These are phyloP conservation scores for Globisporangium sylvaticum DNA, from an alignment of 352 stramenopile genomes.

Conservation along the genomic window DNA sequence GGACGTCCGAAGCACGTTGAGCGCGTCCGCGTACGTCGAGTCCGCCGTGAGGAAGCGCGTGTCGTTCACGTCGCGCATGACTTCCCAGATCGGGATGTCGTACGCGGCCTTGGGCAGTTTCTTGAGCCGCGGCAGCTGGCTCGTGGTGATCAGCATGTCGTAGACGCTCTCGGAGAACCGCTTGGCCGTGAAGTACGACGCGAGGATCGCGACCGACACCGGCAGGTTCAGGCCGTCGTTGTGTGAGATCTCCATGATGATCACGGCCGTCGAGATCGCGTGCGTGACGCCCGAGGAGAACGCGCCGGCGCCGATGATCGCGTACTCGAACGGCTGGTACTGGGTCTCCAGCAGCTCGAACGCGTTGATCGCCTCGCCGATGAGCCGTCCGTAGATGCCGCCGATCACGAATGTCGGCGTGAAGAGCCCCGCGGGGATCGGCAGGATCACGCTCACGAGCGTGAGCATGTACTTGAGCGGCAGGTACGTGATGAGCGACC, in stretches of 20 bases:
- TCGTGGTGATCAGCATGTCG: conserved; percentile 86
- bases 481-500: conserved; percentile 72
- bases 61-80: conserved; percentile 74
- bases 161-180: conserved; percentile 91
- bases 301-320: conserved; percentile 89
- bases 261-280: conserved; percentile 90
- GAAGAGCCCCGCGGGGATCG: conserved; percentile 74
- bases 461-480: conserved; percentile 79
- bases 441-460: conserved; percentile 69
- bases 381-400: conserved; percentile 76
- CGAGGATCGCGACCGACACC: conserved; percentile 84
- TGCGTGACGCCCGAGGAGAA: conserved; percentile 92
- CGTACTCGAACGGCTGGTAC: conserved; percentile 90
- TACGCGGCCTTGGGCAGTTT: conserved; percentile 84
- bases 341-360: conserved; percentile 54
- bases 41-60: conserved; percentile 66
- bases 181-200: conserved; percentile 88
- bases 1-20: conserved; percentile 42
- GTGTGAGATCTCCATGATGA: conserved; percentile 92
- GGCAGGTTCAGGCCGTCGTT: conserved; percentile 83
- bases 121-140: conserved; percentile 65
- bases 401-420: conserved; percentile 85
- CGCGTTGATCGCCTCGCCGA: conserved; percentile 68
- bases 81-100: conserved; percentile 79
- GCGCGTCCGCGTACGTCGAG: conserved; percentile 62